Evolutionary conservation across 1,284 basidiomycete species (phyloP), one percentile per base, ranked within the genome.

Genomic region (Ceratobasidium sp.): DNA sequence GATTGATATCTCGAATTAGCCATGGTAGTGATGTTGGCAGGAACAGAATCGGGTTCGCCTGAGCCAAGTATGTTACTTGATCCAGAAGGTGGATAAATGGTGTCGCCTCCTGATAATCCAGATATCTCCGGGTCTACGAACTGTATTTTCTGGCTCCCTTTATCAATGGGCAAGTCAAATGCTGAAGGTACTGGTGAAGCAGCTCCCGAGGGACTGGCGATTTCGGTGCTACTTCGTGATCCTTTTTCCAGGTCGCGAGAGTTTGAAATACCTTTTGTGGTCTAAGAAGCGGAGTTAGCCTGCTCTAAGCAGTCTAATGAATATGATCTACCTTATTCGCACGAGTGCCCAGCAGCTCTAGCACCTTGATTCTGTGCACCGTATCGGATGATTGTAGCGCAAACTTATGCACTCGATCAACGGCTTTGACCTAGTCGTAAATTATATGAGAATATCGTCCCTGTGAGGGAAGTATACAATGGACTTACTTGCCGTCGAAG

Each of bases 301-400:
- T 60, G 56, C 56, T 60, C 15, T 23, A 56, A 7, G 56, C 56
- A 60, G 56, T 26, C 20, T 13, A 39, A 39, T 4, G 6, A 18
- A 53, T 20, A 7, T 3, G 42, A 33, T 51, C 20, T 39, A 70
- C 68, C 5, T 28, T 26, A 23, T 44, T 9, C 20, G 39, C 12
- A 63, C 67, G 67, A 15, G 46, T 20, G 2, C 46, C 55, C 20
- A 72, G 9, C 13, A 72, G 33, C n/a, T 72, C 44, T 12, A 40
- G 4, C 3, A 49, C 40, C 26, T 60, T 58, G 1, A 72, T 58
- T 44, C 53, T 58, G 53, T 44, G 53, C 12, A 72, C 46, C 20
- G 55, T 44, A 23, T 72, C 44, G 10, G 56, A 60, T 4, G 69
- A 42, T 46, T 72, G 69, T 39, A 72, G 53, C 2, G 69, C 69